A percentile compares a stretch with the other conserved stretches of the same genome.
phyloP scores from a whole-genome alignment of 2,329 filamentous ascomycete genomes.

The Stagonosporopsis rhizophila region DNA sequence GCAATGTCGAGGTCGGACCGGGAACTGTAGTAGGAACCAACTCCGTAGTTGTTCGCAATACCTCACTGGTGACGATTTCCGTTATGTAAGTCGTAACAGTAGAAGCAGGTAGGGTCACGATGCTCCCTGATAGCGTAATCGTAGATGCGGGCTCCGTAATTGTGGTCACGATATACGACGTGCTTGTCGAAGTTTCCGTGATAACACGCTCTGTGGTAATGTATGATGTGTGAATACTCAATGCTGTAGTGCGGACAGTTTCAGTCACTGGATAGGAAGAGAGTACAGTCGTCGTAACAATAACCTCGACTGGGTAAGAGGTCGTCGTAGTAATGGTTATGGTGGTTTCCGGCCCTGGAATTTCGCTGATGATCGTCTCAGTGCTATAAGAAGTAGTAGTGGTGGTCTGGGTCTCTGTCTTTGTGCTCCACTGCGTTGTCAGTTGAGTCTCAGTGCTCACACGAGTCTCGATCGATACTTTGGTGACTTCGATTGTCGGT shows the following conservation, averaged over 20 bases:
- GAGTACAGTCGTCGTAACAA: neutral
- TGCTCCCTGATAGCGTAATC: constrained; percentile 5
- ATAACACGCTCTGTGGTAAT: constrained; percentile 9
- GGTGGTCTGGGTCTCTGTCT: neutral
- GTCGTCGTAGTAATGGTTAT: neutral
- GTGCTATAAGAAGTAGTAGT: constrained; percentile 7
- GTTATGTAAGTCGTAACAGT: constrained; percentile 6
- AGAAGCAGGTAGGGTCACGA: constrained; percentile 1
- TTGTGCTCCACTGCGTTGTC: neutral
- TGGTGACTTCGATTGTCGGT: neutral
- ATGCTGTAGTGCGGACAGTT: neutral
- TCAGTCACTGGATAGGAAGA: neutral
- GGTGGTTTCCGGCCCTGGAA: neutral
- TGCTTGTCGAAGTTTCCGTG: constrained; percentile 4
- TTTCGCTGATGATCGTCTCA: neutral
- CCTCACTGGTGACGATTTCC: neutral
- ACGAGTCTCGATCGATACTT: constrained; percentile 9
- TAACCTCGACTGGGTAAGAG: neutral
- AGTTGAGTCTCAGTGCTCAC: neutral
- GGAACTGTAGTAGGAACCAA: neutral
- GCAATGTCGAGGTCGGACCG: neutral
- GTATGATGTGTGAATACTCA: constrained; percentile 2
- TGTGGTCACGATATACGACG: neutral
- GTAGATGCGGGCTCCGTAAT: constrained; percentile 5
- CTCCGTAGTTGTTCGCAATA: constrained; percentile 1